A percentile compares a stretch with the other conserved stretches of the same genome.
Evolutionary conservation across 2,329 filamentous ascomycete genomes (phyloP).

Genomic region (Penicillium sp.): DNA sequence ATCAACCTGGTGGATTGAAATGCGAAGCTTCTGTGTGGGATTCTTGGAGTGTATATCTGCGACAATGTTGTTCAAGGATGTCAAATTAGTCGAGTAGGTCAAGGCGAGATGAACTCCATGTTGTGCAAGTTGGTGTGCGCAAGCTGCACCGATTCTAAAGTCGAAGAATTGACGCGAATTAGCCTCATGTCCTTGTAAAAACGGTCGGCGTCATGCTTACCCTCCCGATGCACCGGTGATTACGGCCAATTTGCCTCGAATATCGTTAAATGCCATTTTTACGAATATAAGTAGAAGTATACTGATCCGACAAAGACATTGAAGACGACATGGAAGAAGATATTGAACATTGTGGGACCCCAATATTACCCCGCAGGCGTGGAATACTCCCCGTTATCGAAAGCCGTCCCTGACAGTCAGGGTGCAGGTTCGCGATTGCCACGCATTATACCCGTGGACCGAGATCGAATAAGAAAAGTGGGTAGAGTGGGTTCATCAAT

Average conservation of each 20-base stretch:
- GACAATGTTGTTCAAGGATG: conserved; percentile 49
- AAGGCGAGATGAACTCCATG: conserved; percentile 57
- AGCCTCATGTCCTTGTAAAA: not conserved
- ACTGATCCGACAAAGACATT: not conserved
- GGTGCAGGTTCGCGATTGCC: not conserved
- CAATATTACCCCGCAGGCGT: not conserved
- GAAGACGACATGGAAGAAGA: not conserved
- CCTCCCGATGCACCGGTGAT: conserved; percentile 63
- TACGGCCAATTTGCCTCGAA: conserved; percentile 56
- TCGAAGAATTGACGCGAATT: not conserved
- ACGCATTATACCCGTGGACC: not conserved
- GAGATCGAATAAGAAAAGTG: not conserved
- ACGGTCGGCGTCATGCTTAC: conserved; percentile 36
- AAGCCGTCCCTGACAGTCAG: not conserved
- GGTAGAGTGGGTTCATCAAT: not conserved
- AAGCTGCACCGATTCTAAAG: conserved; percentile 59
- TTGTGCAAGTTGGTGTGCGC: conserved; percentile 55
- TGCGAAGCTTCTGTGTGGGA: conserved; percentile 34
- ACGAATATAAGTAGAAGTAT: not conserved
- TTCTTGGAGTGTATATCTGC: conserved; percentile 41
- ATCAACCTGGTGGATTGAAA: conserved; percentile 60
- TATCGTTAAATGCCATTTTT: conserved; percentile 41
- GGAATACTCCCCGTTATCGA: not conserved
- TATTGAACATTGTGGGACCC: not conserved
- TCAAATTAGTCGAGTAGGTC: conserved; percentile 57